phyloP scores from a whole-genome alignment of 768 basidiomycete genomes.

The Porpolomopsis calyptriformis region DNA sequence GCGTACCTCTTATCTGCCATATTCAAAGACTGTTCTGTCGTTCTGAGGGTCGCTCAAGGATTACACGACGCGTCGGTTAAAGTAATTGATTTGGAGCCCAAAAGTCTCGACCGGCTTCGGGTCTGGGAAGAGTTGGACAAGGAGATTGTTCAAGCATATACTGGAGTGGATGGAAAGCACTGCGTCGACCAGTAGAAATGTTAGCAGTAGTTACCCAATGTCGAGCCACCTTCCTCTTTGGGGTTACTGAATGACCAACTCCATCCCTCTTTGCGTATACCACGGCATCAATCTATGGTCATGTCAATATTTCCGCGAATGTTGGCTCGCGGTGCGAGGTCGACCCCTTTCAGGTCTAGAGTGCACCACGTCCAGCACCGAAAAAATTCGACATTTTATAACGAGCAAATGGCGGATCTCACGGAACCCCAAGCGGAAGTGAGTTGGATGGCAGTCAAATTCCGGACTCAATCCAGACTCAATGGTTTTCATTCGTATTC shows the following conservation, averaged over 20 bases:
- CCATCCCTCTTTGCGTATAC: not conserved
- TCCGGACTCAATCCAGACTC: conserved; percentile 3
- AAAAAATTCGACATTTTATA: conserved; percentile 52
- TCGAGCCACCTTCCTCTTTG: no score
- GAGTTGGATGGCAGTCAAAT: conserved; percentile 11
- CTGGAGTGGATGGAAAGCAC: conserved; percentile 11
- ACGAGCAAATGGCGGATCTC: conserved; percentile 61
- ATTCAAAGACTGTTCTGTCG: conserved; percentile 89
- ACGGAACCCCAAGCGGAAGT: conserved; percentile 77
- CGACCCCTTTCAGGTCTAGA: not conserved
- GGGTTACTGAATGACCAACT: not conserved
- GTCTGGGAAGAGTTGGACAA: conserved; percentile 70
- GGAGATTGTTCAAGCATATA: conserved; percentile 46
- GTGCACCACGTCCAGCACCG: conserved; percentile 10
- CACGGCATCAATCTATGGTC: not conserved
- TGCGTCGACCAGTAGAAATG: conserved; percentile 13
- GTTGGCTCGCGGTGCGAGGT: not conserved
- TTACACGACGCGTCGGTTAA: conserved; percentile 33
- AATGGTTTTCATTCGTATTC: not conserved
- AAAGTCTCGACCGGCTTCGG: conserved; percentile 50
- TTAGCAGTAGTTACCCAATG: no score
- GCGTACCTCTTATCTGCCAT: conserved; percentile 83
- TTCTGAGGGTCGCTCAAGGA: conserved; percentile 25
- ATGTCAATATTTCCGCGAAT: not conserved
- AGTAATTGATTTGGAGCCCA: conserved; percentile 82